Percentiles rank a stretch among this genome's conserved stretches.
Conservation (phyloP, 1,139 yeast species). For the Debaryomyces singareniensis region DNA sequence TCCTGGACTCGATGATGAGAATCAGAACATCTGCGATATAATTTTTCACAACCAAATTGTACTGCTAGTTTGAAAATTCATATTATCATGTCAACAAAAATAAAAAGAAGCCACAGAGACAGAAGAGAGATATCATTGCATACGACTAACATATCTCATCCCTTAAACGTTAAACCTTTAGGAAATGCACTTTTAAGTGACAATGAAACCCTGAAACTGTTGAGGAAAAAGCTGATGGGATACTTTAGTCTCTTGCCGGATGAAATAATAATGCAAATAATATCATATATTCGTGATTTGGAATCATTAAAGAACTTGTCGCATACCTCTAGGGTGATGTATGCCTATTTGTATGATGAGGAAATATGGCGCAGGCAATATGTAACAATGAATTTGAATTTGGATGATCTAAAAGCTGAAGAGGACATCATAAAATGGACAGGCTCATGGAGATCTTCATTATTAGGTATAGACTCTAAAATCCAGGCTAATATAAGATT, state of each 20-base stretch:
- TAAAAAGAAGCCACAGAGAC: neutral
- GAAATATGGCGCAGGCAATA: conserved; percentile 70
- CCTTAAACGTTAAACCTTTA: conserved; percentile 67
- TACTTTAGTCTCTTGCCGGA: conserved; percentile 47
- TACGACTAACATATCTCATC: conserved; percentile 42
- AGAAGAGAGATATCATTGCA: conserved; percentile 10
- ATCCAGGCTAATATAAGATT: conserved; percentile 36
- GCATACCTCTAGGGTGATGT: conserved; percentile 58
- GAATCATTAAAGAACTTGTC: conserved; percentile 44
- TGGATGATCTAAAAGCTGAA: neutral
- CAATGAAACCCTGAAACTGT: conserved; percentile 6
- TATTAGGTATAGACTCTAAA: conserved; percentile 31
- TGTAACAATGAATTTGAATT: conserved; percentile 14
- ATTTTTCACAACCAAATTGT: neutral
- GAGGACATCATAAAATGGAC: conserved; percentile 40
- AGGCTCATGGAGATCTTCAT: conserved; percentile 74
- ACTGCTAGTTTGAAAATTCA: too few species aligned
- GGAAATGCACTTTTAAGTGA: conserved; percentile 47
- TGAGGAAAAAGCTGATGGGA: conserved; percentile 44
- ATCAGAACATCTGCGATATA: too few species aligned
- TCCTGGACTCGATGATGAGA: too few species aligned
- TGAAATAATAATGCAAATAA: conserved; percentile 45
- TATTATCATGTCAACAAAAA: neutral
- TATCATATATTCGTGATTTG: conserved; percentile 39
- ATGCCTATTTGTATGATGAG: conserved; percentile 67